phyloP scores from a whole-genome alignment of 768 basidiomycete genomes.

The Omphalotus guepiniiformis region DNA sequence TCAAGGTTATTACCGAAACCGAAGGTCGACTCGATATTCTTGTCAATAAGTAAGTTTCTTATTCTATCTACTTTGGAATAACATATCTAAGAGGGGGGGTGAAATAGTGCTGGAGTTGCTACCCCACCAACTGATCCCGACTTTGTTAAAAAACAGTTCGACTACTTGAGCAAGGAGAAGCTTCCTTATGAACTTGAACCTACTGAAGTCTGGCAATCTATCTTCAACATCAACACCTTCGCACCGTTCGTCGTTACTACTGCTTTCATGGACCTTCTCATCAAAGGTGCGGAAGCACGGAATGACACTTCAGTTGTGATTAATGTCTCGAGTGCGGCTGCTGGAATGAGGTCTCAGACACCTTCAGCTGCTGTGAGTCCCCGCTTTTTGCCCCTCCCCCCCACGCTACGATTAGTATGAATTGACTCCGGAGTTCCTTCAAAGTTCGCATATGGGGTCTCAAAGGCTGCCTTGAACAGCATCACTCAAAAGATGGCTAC shows the following conservation, averaged over 20 bases:
- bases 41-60: constrained; percentile 3
- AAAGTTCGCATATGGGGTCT: background rate
- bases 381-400: background rate
- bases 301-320: background rate
- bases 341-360: background rate
- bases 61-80: background rate
- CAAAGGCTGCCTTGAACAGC: background rate
- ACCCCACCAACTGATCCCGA: background rate
- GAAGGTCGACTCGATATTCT: constrained; percentile 6
- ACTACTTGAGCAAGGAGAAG: background rate
- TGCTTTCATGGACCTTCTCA: constrained; percentile 25
- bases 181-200: background rate
- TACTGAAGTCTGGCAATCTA: background rate
- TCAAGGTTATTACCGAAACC: background rate
- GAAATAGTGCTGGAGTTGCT: background rate
- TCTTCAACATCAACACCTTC: constrained; percentile 2
- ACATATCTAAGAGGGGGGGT: too few species aligned
- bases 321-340: background rate
- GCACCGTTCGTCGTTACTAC: constrained; percentile 6
- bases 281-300: constrained; percentile 27
- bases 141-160: background rate
- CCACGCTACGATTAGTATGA: background rate
- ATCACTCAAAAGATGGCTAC: background rate
- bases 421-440: too few species aligned
- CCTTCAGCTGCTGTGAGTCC: background rate